phyloP scores from a whole-genome alignment of 1,139 yeast genomes.

The Pichia norvegensis region DNA sequence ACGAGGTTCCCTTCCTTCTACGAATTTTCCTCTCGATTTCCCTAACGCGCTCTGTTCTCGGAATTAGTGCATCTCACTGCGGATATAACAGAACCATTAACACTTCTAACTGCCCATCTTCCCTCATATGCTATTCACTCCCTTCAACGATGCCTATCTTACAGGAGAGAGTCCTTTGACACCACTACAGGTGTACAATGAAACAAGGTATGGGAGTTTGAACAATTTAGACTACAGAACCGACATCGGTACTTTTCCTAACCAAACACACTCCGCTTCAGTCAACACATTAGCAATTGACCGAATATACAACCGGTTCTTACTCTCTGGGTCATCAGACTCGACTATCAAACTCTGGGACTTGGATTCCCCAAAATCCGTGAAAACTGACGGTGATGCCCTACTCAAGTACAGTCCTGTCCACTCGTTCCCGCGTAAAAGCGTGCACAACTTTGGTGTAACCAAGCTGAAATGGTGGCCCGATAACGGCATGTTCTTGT shows the following conservation, averaged over 20 bases:
- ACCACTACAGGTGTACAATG: conserved; percentile 18
- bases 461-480: conserved; percentile 87
- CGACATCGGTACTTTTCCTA: conserved; percentile 7
- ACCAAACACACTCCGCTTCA: conserved; percentile 30
- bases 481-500: conserved; percentile 79
- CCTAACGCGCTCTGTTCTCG: too few relatives aligned
- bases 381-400: conserved; percentile 14
- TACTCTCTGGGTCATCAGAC: conserved; percentile 74
- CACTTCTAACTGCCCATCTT: too few relatives aligned
- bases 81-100: too few relatives aligned
- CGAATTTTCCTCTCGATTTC: too few relatives aligned
- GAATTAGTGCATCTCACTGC: too few relatives aligned
- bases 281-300: conserved; percentile 68
- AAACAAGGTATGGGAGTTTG: conserved; percentile 19
- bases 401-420: conserved; percentile 23
- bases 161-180: conserved; percentile 5
- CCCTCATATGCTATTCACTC: conserved; percentile 1
- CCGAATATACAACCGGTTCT: conserved; percentile 36
- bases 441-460: conserved; percentile 65
- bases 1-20: too few relatives aligned
- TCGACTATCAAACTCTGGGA: conserved; percentile 65
- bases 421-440: conserved; percentile 45
- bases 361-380: conserved; percentile 10
- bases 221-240: conserved; percentile 16
- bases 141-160: background rate